A percentile compares a stretch with the other conserved stretches of the same genome.
Evolutionary conservation across 257 asterid genomes (phyloP).

Genomic region (Lycium ferocissimum): DNA sequence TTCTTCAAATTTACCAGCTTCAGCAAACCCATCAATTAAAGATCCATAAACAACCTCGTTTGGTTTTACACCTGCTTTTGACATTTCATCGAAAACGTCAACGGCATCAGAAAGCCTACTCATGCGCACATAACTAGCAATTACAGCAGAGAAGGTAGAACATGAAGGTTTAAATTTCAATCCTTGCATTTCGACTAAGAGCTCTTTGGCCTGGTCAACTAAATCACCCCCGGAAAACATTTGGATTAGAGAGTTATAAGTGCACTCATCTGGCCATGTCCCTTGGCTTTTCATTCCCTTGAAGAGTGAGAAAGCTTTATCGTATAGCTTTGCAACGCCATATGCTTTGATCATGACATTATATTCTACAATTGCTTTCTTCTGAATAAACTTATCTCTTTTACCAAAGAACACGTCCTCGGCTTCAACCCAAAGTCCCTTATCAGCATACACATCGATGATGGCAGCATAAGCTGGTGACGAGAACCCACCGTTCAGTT

Average conservation of each 20-base stretch:
- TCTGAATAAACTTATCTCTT: conserved; percentile 54
- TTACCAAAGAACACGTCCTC: conserved; percentile 68
- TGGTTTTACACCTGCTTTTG: conserved; percentile 60
- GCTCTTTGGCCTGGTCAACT: conserved; percentile 64
- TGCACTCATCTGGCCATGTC: conserved; percentile 91
- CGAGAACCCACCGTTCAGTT: conserved; percentile 53
- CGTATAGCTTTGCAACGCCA: conserved; percentile 72
- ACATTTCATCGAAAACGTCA: conserved; percentile 69
- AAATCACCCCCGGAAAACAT: conserved; percentile 75
- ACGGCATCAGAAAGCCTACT: conserved; percentile 66
- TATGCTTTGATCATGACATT: conserved; percentile 96
- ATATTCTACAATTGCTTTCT: conserved; percentile 70
- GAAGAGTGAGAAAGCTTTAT: conserved; percentile 75
- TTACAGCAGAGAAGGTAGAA: conserved; percentile 69
- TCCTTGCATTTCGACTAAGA: conserved; percentile 71
- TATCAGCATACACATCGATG: conserved; percentile 82
- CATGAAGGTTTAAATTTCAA: conserved; percentile 69
- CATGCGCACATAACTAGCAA: conserved; percentile 60
- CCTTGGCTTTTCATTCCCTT: conserved; percentile 89
- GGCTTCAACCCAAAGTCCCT: conserved; percentile 83
- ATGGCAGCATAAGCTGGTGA: conserved; percentile 74
- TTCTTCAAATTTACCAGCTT: conserved; percentile 77
- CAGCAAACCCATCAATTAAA: conserved; percentile 76
- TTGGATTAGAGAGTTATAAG: conserved; percentile 85
- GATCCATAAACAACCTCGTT: conserved; percentile 82